These are phyloP conservation scores for Trametes pubescens DNA, from an alignment of 1,284 basidiomycete genomes.

Conservation along the genomic window DNA sequence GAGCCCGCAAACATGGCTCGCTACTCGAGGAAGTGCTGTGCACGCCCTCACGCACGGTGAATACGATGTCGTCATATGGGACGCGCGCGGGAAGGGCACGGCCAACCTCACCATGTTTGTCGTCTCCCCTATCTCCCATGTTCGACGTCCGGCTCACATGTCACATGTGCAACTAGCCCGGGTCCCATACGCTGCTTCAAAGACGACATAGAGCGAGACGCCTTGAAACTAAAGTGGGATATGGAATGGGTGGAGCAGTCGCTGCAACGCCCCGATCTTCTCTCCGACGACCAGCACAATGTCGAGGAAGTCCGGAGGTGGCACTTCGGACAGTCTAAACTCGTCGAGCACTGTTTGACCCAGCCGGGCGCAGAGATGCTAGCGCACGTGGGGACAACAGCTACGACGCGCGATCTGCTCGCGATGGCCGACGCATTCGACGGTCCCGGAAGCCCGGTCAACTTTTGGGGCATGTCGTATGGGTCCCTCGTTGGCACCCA, in stretches of 20 bases:
- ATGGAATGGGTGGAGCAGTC: background rate
- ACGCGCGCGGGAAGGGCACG: conserved; percentile 11
- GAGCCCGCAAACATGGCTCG: background rate
- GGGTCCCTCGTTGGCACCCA: conserved; percentile 24
- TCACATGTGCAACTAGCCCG: conserved; percentile 5
- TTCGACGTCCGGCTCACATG: background rate
- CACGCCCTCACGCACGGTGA: conserved; percentile 14
- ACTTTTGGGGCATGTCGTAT: conserved; percentile 22
- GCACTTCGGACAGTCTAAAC: conserved; percentile 7
- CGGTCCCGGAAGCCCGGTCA: conserved; percentile 22
- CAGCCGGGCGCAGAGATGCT: conserved; percentile 5
- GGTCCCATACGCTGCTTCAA: conserved; percentile 18
- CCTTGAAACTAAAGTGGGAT: conserved; percentile 3
- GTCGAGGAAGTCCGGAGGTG: background rate
- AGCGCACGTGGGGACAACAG: conserved; percentile 25
- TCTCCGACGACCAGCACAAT: background rate
- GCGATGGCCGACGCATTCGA: conserved; percentile 28
- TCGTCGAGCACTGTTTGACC: conserved; percentile 11
- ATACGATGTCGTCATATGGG: conserved; percentile 23
- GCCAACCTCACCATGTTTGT: background rate
- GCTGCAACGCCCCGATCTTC: background rate
- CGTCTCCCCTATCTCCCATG: background rate
- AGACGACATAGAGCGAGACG: background rate
- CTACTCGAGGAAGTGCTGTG: background rate
- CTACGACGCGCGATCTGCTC: conserved; percentile 23